These are phyloP conservation scores for Talaromyces liani DNA, from an alignment of 495 filamentous ascomycete species.

Conservation along the genomic window DNA sequence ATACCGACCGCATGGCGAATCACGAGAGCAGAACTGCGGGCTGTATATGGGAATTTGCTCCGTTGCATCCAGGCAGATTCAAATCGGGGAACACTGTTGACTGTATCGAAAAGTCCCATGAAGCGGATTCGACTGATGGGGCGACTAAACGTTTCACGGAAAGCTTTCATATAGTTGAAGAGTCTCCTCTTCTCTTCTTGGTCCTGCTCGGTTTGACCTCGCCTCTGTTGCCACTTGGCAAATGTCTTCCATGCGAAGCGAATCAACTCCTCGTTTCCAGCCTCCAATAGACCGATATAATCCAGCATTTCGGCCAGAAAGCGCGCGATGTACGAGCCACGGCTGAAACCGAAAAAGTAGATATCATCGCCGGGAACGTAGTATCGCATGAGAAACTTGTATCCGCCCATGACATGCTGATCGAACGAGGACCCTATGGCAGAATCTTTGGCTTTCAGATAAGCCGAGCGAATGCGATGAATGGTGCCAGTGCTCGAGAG, in stretches of 20 bases:
- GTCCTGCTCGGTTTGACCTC: constrained; percentile 46
- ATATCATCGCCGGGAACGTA: constrained; percentile 76
- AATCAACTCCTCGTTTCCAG: constrained; percentile 84
- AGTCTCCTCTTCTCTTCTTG: constrained; percentile 56
- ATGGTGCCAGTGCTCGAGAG: constrained; percentile 57
- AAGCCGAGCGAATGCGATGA: constrained; percentile 65
- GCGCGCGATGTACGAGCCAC: constrained; percentile 80
- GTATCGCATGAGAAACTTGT: constrained; percentile 84
- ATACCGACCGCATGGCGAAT: constrained; percentile 70
- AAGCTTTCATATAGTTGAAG: constrained; percentile 72
- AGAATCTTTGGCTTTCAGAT: constrained; percentile 75
- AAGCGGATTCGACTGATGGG: constrained; percentile 61
- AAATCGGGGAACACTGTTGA: constrained; percentile 77
- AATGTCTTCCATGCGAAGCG: constrained; percentile 86
- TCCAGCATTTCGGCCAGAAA: constrained; percentile 86
- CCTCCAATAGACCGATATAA: constrained; percentile 68
- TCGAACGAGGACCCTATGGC: constrained; percentile 79
- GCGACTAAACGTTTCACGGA: constrained; percentile 77
- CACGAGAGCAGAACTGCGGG: constrained; percentile 63
- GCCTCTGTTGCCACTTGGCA: constrained; percentile 70
- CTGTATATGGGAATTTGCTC: constrained; percentile 76
- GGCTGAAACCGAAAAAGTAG: constrained; percentile 75
- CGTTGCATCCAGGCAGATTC: constrained; percentile 83
- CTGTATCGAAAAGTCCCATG: constrained; percentile 45
- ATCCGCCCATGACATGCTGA: constrained; percentile 76